A percentile compares a stretch with the other conserved stretches of the same genome.
Evolutionary conservation across 345 rosid species (phyloP).

Genomic region (Hirschfeldia incana): DNA sequence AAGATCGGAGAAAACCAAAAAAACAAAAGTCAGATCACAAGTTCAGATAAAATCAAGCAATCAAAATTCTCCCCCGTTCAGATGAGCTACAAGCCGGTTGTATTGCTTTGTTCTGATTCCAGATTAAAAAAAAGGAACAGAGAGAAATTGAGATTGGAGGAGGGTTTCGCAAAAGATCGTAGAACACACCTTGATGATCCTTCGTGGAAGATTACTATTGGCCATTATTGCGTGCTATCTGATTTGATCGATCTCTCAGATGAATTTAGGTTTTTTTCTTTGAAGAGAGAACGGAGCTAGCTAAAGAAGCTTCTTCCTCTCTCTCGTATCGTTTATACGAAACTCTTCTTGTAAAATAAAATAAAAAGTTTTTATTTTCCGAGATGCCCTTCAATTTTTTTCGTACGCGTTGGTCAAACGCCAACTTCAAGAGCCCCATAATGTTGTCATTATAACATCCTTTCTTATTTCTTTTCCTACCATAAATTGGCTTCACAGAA

Average conservation of each 20-base stretch:
- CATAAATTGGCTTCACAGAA: not conserved
- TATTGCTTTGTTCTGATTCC: not conserved
- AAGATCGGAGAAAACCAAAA: constrained; percentile 26
- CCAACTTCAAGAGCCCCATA: not conserved
- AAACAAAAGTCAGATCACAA: constrained; percentile 23
- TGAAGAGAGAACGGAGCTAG: not conserved
- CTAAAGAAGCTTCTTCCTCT: constrained; percentile 25
- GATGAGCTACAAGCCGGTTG: not conserved
- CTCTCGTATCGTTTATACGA: constrained; percentile 2
- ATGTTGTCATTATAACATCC: not conserved
- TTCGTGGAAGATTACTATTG: constrained; percentile 93
- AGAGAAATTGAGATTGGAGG: constrained; percentile 14
- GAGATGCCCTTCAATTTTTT: not conserved
- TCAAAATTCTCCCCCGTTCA: not conserved
- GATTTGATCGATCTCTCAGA: constrained; percentile 28
- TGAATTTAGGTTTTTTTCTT: constrained; percentile 22
- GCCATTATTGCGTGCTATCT: constrained; percentile 54
- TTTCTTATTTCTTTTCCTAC: not conserved
- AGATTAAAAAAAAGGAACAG: constrained; percentile 7
- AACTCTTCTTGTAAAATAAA: not conserved
- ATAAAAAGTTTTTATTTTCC: not conserved
- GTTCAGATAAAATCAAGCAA: constrained; percentile 1
- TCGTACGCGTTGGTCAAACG: constrained; percentile 33
- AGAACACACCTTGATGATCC: constrained; percentile 87
- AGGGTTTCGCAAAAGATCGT: not conserved